These are phyloP conservation scores for Globisporangium polare DNA, from an alignment of 352 stramenopile species.

Conservation along the genomic window DNA sequence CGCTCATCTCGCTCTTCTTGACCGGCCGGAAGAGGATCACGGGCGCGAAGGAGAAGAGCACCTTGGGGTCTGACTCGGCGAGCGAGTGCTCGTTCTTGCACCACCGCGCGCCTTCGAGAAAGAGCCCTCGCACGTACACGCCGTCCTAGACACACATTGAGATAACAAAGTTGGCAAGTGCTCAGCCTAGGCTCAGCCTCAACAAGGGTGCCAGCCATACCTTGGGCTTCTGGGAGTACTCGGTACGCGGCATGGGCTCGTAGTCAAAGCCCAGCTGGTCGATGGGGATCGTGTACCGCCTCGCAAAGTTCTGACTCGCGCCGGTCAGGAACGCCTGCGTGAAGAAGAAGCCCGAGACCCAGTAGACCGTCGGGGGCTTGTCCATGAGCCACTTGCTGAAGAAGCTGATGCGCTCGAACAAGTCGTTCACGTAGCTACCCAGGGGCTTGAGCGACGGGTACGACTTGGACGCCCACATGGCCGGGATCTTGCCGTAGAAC, in stretches of 20 bases:
- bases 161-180: background rate
- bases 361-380: conserved; percentile 88
- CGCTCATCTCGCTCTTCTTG: conserved; percentile 75
- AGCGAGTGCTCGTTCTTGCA: conserved; percentile 65
- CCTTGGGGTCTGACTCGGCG: conserved; percentile 82
- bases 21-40: conserved; percentile 82
- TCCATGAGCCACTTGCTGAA: conserved; percentile 89
- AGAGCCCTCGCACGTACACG: conserved; percentile 86
- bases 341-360: conserved; percentile 96
- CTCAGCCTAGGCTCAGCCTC: background rate
- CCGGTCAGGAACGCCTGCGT: conserved; percentile 95
- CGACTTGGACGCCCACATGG: conserved; percentile 85
- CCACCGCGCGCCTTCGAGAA: conserved; percentile 89
- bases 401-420: conserved; percentile 90
- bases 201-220: conserved; percentile 18
- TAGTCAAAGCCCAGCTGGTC: conserved; percentile 82
- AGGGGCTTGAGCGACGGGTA: conserved; percentile 94
- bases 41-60: conserved; percentile 82
- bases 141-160: conserved; percentile 44
- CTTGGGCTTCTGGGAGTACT: conserved; percentile 70
- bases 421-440: conserved; percentile 86
- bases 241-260: conserved; percentile 71
- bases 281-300: conserved; percentile 91
- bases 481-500: conserved; percentile 91
- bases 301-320: conserved; percentile 92